Evolutionary conservation across 2,329 filamentous ascomycete species (phyloP), one percentile per base, ranked within the genome.

Genomic region (Cercospora citrullina): DNA sequence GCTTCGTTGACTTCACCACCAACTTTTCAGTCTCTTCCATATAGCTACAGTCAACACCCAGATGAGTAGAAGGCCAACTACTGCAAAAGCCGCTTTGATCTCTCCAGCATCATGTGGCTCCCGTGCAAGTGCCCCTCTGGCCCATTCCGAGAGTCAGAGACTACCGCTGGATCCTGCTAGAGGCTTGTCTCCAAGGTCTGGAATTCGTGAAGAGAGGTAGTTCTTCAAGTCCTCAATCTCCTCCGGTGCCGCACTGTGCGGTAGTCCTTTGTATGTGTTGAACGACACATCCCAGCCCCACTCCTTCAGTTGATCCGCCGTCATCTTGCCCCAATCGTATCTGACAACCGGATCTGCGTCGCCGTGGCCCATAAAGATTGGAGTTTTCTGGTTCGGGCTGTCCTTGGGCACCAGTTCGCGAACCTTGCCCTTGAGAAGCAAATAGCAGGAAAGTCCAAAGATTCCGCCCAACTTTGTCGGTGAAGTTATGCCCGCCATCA

Each of bases 331-430:
- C 79, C 91, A 90, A 65, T 86, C 81, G 53, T 89, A 86, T 72
- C 84, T 85, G 8, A 97, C 91, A 3, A 97, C 82, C 14, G 85
- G 85, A 79, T 99, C 94, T 0, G 81, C 81, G 69, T 89, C 86
- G n/a, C 95, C 95, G 75, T 98, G 95, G 12, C 87, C 93, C 89
- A 97, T 91, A 80, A 95, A 92, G 70, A 98, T 89, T 1, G 91
- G 91, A 1, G 93, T 97, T 48, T 90, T 84, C 79, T 77, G 74
- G 65, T 80, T 80, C 7, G 81, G 78, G 5, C 73, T 78, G 51
- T 85, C 83, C 72, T 83, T 82, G 1, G 86, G 83, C 16, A 87
- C 78, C 71, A 87, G 82, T 8, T 84, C 84, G 76, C 86, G 84
- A 72, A 92, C 79, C 76, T 89, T 90, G 70, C 86, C 82, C 71